Evolutionary conservation across 108 stramenopile genomes (phyloP), one percentile per base, ranked within the genome.

Genomic region (Chaetoceros tenuissimus): DNA sequence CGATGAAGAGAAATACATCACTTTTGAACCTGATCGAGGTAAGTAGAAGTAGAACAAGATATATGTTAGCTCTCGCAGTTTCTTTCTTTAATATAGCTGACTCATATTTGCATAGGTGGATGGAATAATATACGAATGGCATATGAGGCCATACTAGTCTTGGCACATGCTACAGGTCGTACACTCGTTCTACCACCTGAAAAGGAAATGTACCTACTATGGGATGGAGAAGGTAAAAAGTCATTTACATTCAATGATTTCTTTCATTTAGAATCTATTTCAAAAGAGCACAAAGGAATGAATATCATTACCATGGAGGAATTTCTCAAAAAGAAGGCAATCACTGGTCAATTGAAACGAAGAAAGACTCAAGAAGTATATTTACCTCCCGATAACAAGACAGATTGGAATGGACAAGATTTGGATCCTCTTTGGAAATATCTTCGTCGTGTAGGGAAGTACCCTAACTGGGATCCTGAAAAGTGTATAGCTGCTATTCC

Each of bases 111-210:
- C n/a, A n/a, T n/a, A 30, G 96, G 96, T 23, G 96, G 96, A 2
- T 97, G 86, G 72, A 97, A 97, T 75, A 97, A 97, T 75, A 86
- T 95, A 44, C 92, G 96, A 29, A 95, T 97, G 93, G 59, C 75
- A 27, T 72, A 95, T 79, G 96, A 97, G 79, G 89, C 92, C 3
- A 85, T 88, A 2, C 61, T 85, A 0, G 76, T 80, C 16, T 59
- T 96, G 64, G 93, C 96, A 0, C 75, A 81, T 66, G 89, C 88
- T 20, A 97, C 87, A 77, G 92, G 90, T 18, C 66, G 96, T 1
- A 92, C 74, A 3, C 59, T 97, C 31, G 94, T 97, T 30, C 66
- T 97, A 55, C 94, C 96, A 0, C 92, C 92, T 1, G 64, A 79
- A 55, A 81, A 94, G 57, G 53, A 71, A 1, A 83, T 94, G 55